Base-by-base conservation (phyloP, 2,329 filamentous ascomycete genomes). In the Hirsutella minnesotensis region DNA sequence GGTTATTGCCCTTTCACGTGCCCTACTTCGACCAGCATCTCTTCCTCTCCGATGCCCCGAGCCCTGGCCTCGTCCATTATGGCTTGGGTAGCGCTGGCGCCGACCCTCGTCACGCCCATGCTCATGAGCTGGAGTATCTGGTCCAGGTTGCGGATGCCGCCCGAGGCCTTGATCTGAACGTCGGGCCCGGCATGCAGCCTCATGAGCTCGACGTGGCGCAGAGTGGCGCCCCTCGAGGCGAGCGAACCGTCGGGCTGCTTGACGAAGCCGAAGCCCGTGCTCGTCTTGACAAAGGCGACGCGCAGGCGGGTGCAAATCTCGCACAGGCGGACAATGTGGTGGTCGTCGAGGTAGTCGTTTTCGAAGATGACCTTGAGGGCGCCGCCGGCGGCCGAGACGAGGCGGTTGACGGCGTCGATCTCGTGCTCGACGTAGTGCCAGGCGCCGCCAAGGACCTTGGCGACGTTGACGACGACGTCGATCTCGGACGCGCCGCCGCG, bases 391-490 rank as follows among this genome's bases (percentile, higher is more conserved):
- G 54, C 51, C 1, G 53, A 51, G 3, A 77, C 73, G 0, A 61
- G 64, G 0, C 64, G 52, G 48, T 79, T 77, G 47, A 80, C 57
- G 24, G 55, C 51, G 1, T 56, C 52, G 39, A 80, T 73, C 51
- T 80, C 75, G 5, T 65, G 53, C 1, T 55, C 50, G 12, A 79
- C 72, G 47, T 77, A 79, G 7, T 63, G 63, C 74, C 75, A 79
- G 24, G 79, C 70, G 0, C 65, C 68, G 15, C 70, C 60, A 0
- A 78, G 65, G 1, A 64, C 75, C 49, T 79, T 77, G 29, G 75
- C 76, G 10, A 79, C 56, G 44, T 81, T 79, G 47, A 79, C 62
- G 1, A 79, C 75, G 69, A 79, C 73, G 53, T 79, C 76, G 20
- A 80, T 68, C 53, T 80, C 75, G 1, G 56, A 49, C 1, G 67